phyloP scores from a whole-genome alignment of 352 stramenopile species.

The Globisporangium canariense region DNA sequence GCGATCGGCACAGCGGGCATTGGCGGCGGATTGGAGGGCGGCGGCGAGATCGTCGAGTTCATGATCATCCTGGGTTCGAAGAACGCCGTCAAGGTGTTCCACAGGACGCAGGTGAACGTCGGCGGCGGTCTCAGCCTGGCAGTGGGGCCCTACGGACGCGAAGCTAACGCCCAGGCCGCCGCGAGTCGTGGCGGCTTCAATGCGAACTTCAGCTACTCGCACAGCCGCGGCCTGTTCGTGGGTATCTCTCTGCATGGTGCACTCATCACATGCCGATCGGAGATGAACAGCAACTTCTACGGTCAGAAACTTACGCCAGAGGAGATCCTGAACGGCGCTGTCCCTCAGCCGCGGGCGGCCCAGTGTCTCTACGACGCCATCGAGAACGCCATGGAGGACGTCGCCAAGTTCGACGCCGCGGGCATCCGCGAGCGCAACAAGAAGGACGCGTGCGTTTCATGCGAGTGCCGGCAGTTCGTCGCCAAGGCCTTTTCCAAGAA shows the following conservation, averaged over 20 bases:
- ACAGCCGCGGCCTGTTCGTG: slow-evolving; percentile 91
- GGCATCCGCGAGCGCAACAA: slow-evolving; percentile 16
- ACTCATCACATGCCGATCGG: slow-evolving; percentile 85
- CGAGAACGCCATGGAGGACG: slow-evolving; percentile 56
- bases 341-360: slow-evolving; percentile 56
- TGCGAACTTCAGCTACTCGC: slow-evolving; percentile 93
- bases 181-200: slow-evolving; percentile 69
- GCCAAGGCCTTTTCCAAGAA: slow-evolving; percentile 73
- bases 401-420: slow-evolving; percentile 57
- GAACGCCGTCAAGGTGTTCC: slow-evolving; percentile 90
- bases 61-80: slow-evolving; percentile 94
- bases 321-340: slow-evolving; percentile 63
- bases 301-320: slow-evolving; percentile 77
- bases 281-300: slow-evolving; percentile 96
- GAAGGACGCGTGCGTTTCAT: slow-evolving; percentile 41
- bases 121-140: slow-evolving; percentile 89
- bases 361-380: slow-evolving; percentile 82
- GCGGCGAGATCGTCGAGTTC: slow-evolving; percentile 92
- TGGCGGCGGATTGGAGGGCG: slow-evolving; percentile 81
- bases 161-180: slow-evolving; percentile 79
- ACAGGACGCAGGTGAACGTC: slow-evolving; percentile 88
- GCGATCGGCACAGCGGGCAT: slow-evolving; percentile 92
- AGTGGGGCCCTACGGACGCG: slow-evolving; percentile 87
- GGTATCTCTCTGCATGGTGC: slow-evolving; percentile 93
- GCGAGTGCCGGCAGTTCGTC: slow-evolving; percentile 52